phyloP scores from a whole-genome alignment of 2,329 filamentous ascomycete genomes.

The Sphaceloma murrayae region DNA sequence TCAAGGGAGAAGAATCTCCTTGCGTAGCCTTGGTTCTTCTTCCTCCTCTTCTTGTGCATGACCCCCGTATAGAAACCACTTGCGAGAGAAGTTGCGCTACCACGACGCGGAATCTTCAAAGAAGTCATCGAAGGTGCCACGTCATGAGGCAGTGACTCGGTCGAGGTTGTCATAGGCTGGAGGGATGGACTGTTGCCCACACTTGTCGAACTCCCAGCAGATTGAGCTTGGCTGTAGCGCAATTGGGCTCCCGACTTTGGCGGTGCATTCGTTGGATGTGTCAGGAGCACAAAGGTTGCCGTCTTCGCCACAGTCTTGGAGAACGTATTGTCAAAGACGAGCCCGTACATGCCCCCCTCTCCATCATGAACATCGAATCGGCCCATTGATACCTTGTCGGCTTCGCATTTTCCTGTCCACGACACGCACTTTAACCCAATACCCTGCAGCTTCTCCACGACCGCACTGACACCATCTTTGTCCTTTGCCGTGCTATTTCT shows the following conservation, averaged over 20 bases:
- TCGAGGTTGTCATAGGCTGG: slow-evolving; percentile 38
- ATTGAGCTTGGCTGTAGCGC: slow-evolving; percentile 48
- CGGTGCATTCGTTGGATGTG: slow-evolving; percentile 74
- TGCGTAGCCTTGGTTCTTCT: slow-evolving; percentile 88
- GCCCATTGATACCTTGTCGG: slow-evolving; percentile 87
- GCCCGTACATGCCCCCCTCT: slow-evolving; percentile 84
- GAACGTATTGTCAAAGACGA: slow-evolving; percentile 98
- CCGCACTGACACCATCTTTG: slow-evolving; percentile 48
- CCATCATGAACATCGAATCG: slow-evolving; percentile 67
- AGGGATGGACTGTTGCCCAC: slow-evolving; percentile 34
- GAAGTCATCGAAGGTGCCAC: slow-evolving; percentile 21
- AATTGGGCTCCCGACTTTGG: slow-evolving; percentile 66
- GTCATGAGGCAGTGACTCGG: slow-evolving; percentile 40
- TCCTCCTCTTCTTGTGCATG: slow-evolving; percentile 80
- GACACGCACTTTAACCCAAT: slow-evolving; percentile 54
- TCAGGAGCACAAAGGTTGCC: slow-evolving; percentile 87
- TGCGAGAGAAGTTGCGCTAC: slow-evolving; percentile 27
- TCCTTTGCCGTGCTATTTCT: slow-evolving; percentile 27
- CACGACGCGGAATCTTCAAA: slow-evolving; percentile 34
- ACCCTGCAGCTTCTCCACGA: slow-evolving; percentile 54
- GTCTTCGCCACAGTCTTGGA: slow-evolving; percentile 92
- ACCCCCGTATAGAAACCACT: slow-evolving; percentile 69
- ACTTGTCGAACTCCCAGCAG: slow-evolving; percentile 36
- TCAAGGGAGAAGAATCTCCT: slow-evolving; percentile 92
- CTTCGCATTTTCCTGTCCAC: slow-evolving; percentile 93